Base-by-base conservation (phyloP, 805 yeast species). In the Yarrowia sp. region DNA sequence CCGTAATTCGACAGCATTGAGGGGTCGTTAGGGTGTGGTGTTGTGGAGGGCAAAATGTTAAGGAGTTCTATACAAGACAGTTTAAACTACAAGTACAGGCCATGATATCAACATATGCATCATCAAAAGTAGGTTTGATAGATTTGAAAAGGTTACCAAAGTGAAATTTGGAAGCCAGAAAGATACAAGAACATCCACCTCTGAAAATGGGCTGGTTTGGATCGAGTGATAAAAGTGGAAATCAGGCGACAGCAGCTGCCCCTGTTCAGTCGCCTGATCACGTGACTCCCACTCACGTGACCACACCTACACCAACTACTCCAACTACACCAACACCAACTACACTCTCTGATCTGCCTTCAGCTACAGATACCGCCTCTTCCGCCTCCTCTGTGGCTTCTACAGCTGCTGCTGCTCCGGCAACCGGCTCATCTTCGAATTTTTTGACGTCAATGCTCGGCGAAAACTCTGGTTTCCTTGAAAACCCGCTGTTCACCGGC, bases 401-500 rank as follows among this genome's bases (percentile, higher is more conserved):
- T 40, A 35, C 19, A 2, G 12, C 40, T 10, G 8, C 36, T 11
- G 40, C 16, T 15, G 12, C 68, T 10, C 14, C 49, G 7, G 11
- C 22, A 1, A 40, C 45, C 5, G 41, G 43, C 38, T 40, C 61
- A 12, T 12, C 59, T 0, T 35, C 12, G 35, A 45, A 46, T 42
- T 48, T 42, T 15, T 42, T 49, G 16, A 42, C 41, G 4, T 40
- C 49, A 15, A 40, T 49, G 55, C 56, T 56, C 8, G 52, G 50
- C 12, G 67, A 26, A 11, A 32, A 53, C 70, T 26, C 43, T 3
- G 41, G 40, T 7, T 59, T 72, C 12, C 49, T 90, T 70, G 83
- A 83, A 26, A 94, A 94, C 76, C 98, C 98, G n/a, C 92, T 92
- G 77, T 94, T 95, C 81, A 95, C 98, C 1, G 99, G 98, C 0